These are phyloP conservation scores for Aureobasidium zeae DNA, from an alignment of 2,329 filamentous ascomycete genomes.

Conservation along the genomic window DNA sequence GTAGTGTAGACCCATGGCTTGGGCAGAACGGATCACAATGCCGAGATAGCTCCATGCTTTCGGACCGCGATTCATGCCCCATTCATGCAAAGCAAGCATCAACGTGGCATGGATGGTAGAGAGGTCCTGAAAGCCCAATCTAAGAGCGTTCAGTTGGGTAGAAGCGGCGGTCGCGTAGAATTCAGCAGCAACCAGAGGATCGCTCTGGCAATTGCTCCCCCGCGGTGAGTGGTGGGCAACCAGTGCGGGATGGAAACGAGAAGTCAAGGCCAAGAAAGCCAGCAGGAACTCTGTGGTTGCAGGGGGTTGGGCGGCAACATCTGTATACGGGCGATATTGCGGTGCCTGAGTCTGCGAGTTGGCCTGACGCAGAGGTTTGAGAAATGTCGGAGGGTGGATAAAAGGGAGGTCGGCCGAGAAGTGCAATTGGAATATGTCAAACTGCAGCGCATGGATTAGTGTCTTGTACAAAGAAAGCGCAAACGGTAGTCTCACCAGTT, in stretches of 20 bases:
- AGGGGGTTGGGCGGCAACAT: conserved; percentile 35
- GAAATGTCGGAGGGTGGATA: conserved; percentile 56
- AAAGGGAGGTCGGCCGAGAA: conserved; percentile 66
- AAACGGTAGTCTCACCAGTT: conserved; percentile 38
- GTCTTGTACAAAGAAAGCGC: background rate
- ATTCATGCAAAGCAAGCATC: conserved; percentile 64
- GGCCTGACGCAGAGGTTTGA: conserved; percentile 36
- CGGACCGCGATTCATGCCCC: conserved; percentile 54
- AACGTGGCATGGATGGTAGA: conserved; percentile 58
- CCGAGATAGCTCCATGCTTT: conserved; percentile 60
- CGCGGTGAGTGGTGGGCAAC: conserved; percentile 47
- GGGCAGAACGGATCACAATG: conserved; percentile 50
- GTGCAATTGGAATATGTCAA: conserved; percentile 61
- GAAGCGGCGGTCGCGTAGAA: conserved; percentile 55
- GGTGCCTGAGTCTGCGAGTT: conserved; percentile 19
- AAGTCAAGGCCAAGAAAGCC: conserved; percentile 59
- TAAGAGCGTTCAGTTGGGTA: conserved; percentile 42
- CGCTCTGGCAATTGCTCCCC: conserved; percentile 36
- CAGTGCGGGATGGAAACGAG: conserved; percentile 56
- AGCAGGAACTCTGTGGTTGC: conserved; percentile 50
- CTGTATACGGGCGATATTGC: conserved; percentile 14
- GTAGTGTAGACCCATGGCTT: conserved; percentile 52
- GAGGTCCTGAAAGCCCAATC: conserved; percentile 45
- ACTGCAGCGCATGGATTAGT: conserved; percentile 30
- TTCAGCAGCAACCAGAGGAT: conserved; percentile 51